Evolutionary conservation across 768 basidiomycete genomes (phyloP).

Genomic region (Amanita polypyramis): DNA sequence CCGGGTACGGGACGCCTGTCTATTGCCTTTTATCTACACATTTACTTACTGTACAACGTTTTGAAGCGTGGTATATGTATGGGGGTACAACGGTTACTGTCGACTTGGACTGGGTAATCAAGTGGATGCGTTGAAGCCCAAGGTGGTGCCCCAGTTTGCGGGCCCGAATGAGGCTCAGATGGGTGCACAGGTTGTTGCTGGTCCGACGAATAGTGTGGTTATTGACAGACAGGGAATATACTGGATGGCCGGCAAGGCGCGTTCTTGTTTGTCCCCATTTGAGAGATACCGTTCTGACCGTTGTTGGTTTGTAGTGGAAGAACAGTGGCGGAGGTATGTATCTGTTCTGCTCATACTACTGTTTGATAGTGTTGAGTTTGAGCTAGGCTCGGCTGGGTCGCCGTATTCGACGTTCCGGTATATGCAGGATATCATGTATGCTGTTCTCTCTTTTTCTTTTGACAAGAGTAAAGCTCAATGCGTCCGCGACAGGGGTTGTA

Average conservation of each 20-base stretch:
- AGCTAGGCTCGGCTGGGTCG: slow-evolving; percentile 82
- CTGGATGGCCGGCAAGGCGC: slow-evolving; percentile 75
- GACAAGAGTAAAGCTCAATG: slow-evolving; percentile 2
- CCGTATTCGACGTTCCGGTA: slow-evolving; percentile 82
- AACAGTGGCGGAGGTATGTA: slow-evolving; percentile 73
- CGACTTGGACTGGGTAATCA: slow-evolving; percentile 84
- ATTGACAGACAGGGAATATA: slow-evolving; percentile 81
- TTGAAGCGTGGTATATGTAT: slow-evolving; percentile 63
- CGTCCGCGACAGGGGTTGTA: slow-evolving; percentile 53
- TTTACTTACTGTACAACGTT: background rate
- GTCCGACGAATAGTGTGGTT: slow-evolving; percentile 77
- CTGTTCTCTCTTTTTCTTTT: background rate
- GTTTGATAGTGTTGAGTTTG: slow-evolving; percentile 3
- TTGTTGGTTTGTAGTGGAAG: slow-evolving; percentile 58
- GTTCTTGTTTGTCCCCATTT: slow-evolving; percentile 5
- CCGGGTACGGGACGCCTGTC: slow-evolving; percentile 41
- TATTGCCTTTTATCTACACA: background rate
- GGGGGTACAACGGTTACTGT: slow-evolving; percentile 90
- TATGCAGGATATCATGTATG: slow-evolving; percentile 79
- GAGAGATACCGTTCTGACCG: slow-evolving; percentile 1
- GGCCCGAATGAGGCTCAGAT: slow-evolving; percentile 57
- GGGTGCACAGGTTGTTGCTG: slow-evolving; percentile 59
- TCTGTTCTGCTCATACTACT: background rate
- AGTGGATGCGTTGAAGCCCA: slow-evolving; percentile 70
- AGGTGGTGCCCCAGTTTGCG: slow-evolving; percentile 79